Evolutionary conservation across 1,284 basidiomycete species (phyloP).

Genomic region (Vanrija pseudolonga): DNA sequence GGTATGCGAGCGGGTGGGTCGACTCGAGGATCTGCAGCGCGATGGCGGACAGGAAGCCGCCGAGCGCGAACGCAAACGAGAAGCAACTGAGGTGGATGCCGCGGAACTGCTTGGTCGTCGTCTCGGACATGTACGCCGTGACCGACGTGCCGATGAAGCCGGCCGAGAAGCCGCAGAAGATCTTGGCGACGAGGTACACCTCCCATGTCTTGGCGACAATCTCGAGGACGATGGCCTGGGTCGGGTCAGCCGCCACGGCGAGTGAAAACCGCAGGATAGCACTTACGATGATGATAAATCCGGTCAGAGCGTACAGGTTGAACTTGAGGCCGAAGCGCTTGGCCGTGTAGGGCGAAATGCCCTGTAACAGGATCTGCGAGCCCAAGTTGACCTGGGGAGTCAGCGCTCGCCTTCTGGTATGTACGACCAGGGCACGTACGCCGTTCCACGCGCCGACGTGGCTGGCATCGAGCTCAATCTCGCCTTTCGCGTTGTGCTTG

Average conservation of each 20-base stretch:
- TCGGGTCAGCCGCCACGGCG: too few species aligned
- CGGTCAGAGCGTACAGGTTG: constrained; percentile 2
- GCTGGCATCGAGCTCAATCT: constrained; percentile 1
- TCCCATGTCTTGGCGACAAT: constrained; percentile 25
- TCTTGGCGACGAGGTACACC: constrained; percentile 28
- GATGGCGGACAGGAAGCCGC: constrained; percentile 1
- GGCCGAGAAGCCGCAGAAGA: constrained; percentile 24
- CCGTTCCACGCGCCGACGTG: constrained; percentile 6
- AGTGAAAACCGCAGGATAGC: background rate
- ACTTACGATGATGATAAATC: background rate
- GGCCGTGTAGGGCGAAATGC: background rate
- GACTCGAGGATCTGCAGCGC: constrained; percentile 3
- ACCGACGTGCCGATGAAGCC: background rate
- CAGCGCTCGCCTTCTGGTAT: too few species aligned
- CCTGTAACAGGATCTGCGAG: background rate
- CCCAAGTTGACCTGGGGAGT: background rate
- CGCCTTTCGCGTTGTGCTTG: background rate
- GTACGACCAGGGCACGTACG: background rate
- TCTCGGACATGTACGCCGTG: constrained; percentile 3
- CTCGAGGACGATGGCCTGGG: constrained; percentile 13
- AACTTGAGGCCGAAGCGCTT: constrained; percentile 1
- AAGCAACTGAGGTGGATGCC: constrained; percentile 1
- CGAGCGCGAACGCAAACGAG: background rate
- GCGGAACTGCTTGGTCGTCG: constrained; percentile 4
- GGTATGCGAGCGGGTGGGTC: constrained; percentile 4